These are phyloP conservation scores for Fusarium sp. DNA, from an alignment of 2,329 filamentous ascomycete genomes.

Conservation along the genomic window DNA sequence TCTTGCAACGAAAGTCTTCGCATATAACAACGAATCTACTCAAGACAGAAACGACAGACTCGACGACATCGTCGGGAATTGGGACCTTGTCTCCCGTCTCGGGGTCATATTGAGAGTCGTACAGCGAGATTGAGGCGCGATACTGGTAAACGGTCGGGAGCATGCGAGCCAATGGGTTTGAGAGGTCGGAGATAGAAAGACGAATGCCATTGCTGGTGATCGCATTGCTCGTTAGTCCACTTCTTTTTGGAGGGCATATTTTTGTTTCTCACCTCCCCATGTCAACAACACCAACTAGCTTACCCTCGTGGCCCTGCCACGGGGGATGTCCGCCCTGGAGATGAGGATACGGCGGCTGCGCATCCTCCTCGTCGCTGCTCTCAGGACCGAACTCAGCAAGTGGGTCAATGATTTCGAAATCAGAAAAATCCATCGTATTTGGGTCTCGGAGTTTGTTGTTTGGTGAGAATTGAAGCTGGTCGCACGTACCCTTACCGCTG, in stretches of 20 bases:
- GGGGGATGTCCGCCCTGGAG: conserved; percentile 44
- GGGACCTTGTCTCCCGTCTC: conserved; percentile 51
- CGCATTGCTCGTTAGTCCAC: conserved; percentile 17
- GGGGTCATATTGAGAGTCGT: conserved; percentile 51
- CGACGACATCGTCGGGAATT: conserved; percentile 49
- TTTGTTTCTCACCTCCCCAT: conserved; percentile 53
- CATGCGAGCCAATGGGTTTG: conserved; percentile 67
- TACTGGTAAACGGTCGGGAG: conserved; percentile 63
- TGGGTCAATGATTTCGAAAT: conserved; percentile 46
- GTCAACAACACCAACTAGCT: conserved; percentile 54
- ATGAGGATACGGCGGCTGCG: conserved; percentile 6
- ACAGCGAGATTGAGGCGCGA: conserved; percentile 51
- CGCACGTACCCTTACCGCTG: neutral
- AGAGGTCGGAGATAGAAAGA: conserved; percentile 69
- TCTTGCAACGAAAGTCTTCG: conserved; percentile 45
- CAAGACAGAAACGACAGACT: conserved; percentile 47
- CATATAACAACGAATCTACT: conserved; percentile 50
- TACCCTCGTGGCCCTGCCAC: conserved; percentile 50
- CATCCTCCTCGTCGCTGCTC: conserved; percentile 30
- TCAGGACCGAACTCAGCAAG: conserved; percentile 39
- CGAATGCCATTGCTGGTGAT: conserved; percentile 74
- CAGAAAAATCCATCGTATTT: conserved; percentile 44
- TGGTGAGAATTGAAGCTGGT: neutral
- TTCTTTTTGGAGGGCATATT: neutral
- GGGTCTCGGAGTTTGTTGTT: neutral